A percentile compares a stretch with the other conserved stretches of the same genome.
Evolutionary conservation across 2,329 filamentous ascomycete genomes (phyloP).

Genomic region (Penicillium griseofulvum): DNA sequence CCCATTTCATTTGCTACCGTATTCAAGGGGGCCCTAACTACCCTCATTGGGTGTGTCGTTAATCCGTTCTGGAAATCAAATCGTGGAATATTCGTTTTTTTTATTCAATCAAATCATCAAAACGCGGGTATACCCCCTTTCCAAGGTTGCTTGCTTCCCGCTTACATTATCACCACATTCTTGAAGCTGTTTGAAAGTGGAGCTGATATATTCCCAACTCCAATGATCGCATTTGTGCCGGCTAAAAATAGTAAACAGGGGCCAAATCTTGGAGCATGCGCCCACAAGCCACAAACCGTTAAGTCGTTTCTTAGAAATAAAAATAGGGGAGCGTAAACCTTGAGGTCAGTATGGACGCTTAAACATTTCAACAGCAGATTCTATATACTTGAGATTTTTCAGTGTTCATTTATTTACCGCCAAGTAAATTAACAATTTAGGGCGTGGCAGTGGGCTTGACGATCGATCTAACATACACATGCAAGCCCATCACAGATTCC

Average conservation of each 20-base stretch:
- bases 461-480: background rate
- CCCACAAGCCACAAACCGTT: background rate
- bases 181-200: conserved; percentile 5
- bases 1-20: background rate
- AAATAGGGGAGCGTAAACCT: background rate
- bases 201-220: background rate
- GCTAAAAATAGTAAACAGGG: conserved; percentile 8
- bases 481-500: background rate
- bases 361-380: background rate
- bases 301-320: background rate
- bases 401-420: background rate
- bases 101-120: background rate
- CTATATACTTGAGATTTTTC: background rate
- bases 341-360: background rate
- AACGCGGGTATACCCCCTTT: background rate
- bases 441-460: background rate
- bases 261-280: background rate
- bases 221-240: background rate
- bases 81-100: background rate
- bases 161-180: conserved; percentile 7
- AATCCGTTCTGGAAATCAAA: background rate
- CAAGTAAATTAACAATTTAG: background rate
- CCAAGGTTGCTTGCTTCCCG: background rate
- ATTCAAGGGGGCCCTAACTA: background rate
- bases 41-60: background rate